phyloP scores from a whole-genome alignment of 176 grass and related monocot genomes.

The Themeda triandra region DNA sequence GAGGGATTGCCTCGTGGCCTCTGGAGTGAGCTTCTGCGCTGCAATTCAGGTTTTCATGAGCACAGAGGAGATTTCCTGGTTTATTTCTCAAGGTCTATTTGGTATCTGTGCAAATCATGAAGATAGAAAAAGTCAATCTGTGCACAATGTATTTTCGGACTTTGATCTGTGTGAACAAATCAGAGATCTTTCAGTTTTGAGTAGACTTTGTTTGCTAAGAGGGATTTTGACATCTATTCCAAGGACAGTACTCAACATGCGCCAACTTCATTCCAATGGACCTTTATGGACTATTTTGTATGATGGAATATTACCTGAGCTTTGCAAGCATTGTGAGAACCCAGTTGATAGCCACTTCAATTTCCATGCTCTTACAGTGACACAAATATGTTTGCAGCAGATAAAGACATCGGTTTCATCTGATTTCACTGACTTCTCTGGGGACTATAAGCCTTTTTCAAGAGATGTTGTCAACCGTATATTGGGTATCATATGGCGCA shows the following conservation, averaged over 20 bases:
- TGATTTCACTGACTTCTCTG: constrained; percentile 60
- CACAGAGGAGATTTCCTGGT: constrained; percentile 47
- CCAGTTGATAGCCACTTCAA: constrained; percentile 96
- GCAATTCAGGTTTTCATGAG: constrained; percentile 78
- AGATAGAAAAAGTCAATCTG: constrained; percentile 2
- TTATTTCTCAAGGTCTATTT: constrained; percentile 79
- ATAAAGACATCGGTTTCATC: constrained; percentile 80
- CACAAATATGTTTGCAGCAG: constrained; percentile 97
- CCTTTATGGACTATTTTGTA: constrained; percentile 80
- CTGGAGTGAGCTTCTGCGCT: constrained; percentile 92
- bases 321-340: constrained; percentile 91
- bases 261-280: constrained; percentile 37
- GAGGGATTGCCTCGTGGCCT: constrained; percentile 91
- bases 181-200: constrained; percentile 67
- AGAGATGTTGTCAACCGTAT: constrained; percentile 48
- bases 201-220: constrained; percentile 91
- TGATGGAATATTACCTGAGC: constrained; percentile 79
- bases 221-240: constrained; percentile 88
- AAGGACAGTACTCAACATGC: constrained; percentile 62
- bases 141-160: constrained; percentile 27
- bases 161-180: constrained; percentile 57
- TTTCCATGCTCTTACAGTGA: constrained; percentile 97
- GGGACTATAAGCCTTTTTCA: constrained; percentile 62
- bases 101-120: constrained; percentile 6
- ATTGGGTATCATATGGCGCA: constrained; percentile 92